A percentile compares a stretch with the other conserved stretches of the same genome.
Evolutionary conservation across 371 early-diverging fungal genomes (phyloP).

Genomic region (Mucor sp.): DNA sequence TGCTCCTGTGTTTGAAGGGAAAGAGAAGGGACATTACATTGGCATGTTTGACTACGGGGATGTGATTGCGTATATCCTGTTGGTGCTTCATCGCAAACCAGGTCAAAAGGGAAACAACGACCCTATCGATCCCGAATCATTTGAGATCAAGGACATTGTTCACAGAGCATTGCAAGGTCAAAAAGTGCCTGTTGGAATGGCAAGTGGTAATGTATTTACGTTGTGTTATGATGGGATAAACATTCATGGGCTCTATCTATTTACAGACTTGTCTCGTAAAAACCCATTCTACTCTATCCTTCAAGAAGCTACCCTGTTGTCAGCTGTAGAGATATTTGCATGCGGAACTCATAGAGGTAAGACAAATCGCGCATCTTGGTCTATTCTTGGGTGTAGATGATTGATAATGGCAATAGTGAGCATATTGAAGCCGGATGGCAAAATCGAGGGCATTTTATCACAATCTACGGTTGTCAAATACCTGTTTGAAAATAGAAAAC

Average conservation of each 20-base stretch:
- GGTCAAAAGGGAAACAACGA: constrained; percentile 25
- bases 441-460: constrained; percentile 70
- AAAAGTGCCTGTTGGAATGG: constrained; percentile 64
- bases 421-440: constrained; percentile 54
- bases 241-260: constrained; percentile 46
- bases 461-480: constrained; percentile 75
- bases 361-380: too few relatives aligned
- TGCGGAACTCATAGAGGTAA: constrained; percentile 75
- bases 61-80: constrained; percentile 51
- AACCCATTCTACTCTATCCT: constrained; percentile 84
- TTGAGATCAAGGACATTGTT: constrained; percentile 63
- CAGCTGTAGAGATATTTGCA: constrained; percentile 73
- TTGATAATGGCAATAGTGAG: constrained; percentile 38
- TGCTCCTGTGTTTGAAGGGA: constrained; percentile 73
- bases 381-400: not conserved
- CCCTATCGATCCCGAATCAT: constrained; percentile 19
- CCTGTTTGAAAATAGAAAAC: constrained; percentile 52
- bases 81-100: constrained; percentile 33
- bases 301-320: constrained; percentile 72
- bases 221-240: constrained; percentile 53
- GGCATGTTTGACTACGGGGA: constrained; percentile 92
- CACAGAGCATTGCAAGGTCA: constrained; percentile 57
- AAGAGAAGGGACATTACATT: constrained; percentile 44
- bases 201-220: constrained; percentile 55
- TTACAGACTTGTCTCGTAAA: constrained; percentile 71